Evolutionary conservation across 306 rosid genomes (phyloP).

Genomic region (Cucurbita argyrosperma): DNA sequence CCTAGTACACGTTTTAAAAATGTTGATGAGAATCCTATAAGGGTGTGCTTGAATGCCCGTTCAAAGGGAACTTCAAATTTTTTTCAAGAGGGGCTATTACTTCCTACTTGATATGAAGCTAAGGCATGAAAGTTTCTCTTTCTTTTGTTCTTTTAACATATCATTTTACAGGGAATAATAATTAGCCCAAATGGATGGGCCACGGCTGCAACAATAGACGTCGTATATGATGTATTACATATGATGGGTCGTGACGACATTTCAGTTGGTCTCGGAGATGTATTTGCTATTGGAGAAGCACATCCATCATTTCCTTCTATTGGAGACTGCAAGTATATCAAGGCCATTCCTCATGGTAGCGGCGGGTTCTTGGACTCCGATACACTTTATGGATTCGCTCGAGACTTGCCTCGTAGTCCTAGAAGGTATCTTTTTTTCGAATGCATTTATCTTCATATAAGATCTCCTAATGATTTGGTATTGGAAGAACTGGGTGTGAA

Average conservation of each 20-base stretch:
- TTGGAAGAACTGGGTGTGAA: too few species aligned
- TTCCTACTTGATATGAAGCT: background rate
- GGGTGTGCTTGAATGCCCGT: background rate
- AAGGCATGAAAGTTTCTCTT: background rate
- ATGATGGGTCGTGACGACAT: slow-evolving; percentile 98
- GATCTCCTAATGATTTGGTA: too few species aligned
- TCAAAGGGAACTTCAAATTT: background rate
- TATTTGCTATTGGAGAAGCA: slow-evolving; percentile 55
- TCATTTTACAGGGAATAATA: slow-evolving; percentile 48
- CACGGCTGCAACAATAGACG: slow-evolving; percentile 73
- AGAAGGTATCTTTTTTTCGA: slow-evolving; percentile 36
- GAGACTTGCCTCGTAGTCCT: slow-evolving; percentile 65
- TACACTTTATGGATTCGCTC: slow-evolving; percentile 82
- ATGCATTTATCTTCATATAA: background rate
- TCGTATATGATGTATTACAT: slow-evolving; percentile 64
- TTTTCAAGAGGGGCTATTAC: background rate
- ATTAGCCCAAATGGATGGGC: slow-evolving; percentile 94
- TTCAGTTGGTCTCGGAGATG: slow-evolving; percentile 61
- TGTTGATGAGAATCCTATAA: too few species aligned
- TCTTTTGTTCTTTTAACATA: background rate
- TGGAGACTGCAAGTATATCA: slow-evolving; percentile 53
- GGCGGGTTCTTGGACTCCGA: slow-evolving; percentile 83
- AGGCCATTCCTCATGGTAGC: slow-evolving; percentile 72
- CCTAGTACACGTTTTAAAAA: too few species aligned
- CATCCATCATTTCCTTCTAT: slow-evolving; percentile 28